Conservation (phyloP, 2,329 filamentous ascomycete species). For the Penicillium sp. region DNA sequence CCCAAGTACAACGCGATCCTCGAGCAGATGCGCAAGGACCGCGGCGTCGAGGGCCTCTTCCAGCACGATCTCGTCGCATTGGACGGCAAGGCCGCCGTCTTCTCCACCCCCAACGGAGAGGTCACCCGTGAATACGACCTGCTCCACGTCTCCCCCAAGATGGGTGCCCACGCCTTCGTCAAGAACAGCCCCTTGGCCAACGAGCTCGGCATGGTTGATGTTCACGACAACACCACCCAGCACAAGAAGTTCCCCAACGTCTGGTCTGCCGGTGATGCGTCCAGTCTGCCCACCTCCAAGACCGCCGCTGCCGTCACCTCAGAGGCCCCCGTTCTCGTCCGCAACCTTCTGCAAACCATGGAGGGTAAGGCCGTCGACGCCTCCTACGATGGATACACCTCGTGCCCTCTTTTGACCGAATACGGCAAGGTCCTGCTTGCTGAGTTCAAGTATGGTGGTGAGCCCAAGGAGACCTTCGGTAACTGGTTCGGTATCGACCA, state of each 20-base stretch:
- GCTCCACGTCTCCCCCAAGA: constrained; percentile 60
- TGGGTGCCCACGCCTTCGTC: constrained; percentile 58
- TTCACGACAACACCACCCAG: constrained; percentile 54
- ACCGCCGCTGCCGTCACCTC: constrained; percentile 57
- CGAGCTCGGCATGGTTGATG: constrained; percentile 59
- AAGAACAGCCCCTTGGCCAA: constrained; percentile 57
- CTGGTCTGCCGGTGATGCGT: constrained; percentile 62
- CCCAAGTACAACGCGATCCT: constrained; percentile 60
- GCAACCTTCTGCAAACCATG: constrained; percentile 48
- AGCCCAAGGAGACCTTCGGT: constrained; percentile 64
- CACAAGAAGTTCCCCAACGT: constrained; percentile 59
- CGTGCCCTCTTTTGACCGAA: constrained; percentile 56
- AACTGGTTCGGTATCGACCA: constrained; percentile 60
- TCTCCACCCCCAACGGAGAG: constrained; percentile 48
- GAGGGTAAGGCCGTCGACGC: constrained; percentile 50
- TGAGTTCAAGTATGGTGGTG: constrained; percentile 66
- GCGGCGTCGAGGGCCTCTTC: constrained; percentile 61
- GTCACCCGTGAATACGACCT: constrained; percentile 56
- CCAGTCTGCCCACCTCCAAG: constrained; percentile 61
- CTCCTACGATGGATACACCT: constrained; percentile 58
- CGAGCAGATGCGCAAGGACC: constrained; percentile 55
- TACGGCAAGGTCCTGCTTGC: constrained; percentile 65
- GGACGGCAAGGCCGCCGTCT: constrained; percentile 56
- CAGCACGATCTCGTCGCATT: constrained; percentile 58
- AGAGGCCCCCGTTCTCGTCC: constrained; percentile 54